Evolutionary conservation across 2,329 filamentous ascomycete genomes (phyloP).

Genomic region (Microthyrium microscopicum): DNA sequence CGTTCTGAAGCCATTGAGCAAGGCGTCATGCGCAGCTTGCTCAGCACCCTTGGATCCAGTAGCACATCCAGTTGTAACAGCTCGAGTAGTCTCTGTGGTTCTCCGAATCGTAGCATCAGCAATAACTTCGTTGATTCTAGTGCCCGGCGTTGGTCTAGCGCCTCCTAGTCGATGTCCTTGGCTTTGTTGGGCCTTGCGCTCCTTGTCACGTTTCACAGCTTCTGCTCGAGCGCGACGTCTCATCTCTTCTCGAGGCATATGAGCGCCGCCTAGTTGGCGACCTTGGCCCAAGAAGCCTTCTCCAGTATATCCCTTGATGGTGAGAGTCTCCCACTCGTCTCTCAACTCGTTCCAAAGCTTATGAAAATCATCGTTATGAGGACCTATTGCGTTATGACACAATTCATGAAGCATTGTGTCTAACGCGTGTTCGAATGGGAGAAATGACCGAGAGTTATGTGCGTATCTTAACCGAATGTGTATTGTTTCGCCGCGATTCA

Average conservation of each 20-base stretch:
- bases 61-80: slow-evolving; percentile 48
- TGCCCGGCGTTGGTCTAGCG: not conserved
- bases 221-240: slow-evolving; percentile 56
- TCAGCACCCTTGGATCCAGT: slow-evolving; percentile 49
- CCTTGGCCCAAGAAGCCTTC: slow-evolving; percentile 73
- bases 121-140: slow-evolving; percentile 2
- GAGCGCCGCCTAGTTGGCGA: slow-evolving; percentile 46
- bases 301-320: slow-evolving; percentile 73
- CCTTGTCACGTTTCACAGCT: slow-evolving; percentile 50
- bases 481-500: slow-evolving; percentile 61
- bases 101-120: slow-evolving; percentile 2
- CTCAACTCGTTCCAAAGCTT: slow-evolving; percentile 78
- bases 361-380: slow-evolving; percentile 70
- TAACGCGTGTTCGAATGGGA: slow-evolving; percentile 62
- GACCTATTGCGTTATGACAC: slow-evolving; percentile 70
- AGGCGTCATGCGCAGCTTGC: slow-evolving; percentile 35
- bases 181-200: slow-evolving; percentile 24
- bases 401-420: slow-evolving; percentile 61
- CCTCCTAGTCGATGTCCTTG: slow-evolving; percentile 3
- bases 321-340: slow-evolving; percentile 63
- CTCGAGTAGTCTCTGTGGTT: not conserved
- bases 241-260: slow-evolving; percentile 53
- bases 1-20: slow-evolving; percentile 59
- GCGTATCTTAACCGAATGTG: slow-evolving; percentile 67
- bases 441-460: slow-evolving; percentile 56